phyloP scores from a whole-genome alignment of 176 grass and related monocot genomes.

The Musa troglodytarum region DNA sequence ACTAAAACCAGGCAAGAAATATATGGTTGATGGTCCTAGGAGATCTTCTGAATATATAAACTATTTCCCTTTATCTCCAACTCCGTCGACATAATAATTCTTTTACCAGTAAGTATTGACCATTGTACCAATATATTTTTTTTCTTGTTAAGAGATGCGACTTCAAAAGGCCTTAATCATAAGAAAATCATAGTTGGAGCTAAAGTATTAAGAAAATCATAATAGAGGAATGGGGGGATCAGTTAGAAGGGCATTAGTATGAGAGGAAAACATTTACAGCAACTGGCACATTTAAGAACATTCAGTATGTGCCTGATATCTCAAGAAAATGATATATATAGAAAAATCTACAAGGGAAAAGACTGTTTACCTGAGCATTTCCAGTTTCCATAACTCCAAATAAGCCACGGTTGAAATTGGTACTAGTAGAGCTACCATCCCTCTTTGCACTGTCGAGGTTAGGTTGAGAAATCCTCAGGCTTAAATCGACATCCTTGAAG shows the following conservation, averaged over 20 bases:
- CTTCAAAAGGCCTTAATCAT: not conserved
- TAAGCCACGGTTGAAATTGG: conserved; percentile 38
- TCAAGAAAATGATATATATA: not conserved
- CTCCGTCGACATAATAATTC: not conserved
- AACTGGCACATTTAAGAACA: not conserved
- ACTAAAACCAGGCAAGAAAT: not conserved
- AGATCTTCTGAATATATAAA: not conserved
- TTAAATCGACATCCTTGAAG: conserved; percentile 58
- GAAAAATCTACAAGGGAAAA: not conserved
- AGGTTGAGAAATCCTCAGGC: conserved; percentile 94
- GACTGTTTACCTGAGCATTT: conserved; percentile 33
- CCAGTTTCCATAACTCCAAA: conserved; percentile 31
- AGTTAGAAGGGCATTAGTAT: not conserved
- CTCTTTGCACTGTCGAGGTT: conserved; percentile 34
- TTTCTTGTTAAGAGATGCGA: not conserved
- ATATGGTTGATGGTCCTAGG: not conserved
- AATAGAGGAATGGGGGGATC: not conserved
- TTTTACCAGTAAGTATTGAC: not conserved
- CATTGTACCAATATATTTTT: not conserved
- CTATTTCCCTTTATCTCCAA: not conserved
- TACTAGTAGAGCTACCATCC: conserved; percentile 25
- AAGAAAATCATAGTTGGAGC: too few species aligned
- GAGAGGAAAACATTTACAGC: not conserved
- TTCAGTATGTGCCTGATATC: not conserved
- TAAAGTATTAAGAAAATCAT: too few species aligned